phyloP scores from a whole-genome alignment of 768 basidiomycete genomes.

The Leucocoprinus sp. region DNA sequence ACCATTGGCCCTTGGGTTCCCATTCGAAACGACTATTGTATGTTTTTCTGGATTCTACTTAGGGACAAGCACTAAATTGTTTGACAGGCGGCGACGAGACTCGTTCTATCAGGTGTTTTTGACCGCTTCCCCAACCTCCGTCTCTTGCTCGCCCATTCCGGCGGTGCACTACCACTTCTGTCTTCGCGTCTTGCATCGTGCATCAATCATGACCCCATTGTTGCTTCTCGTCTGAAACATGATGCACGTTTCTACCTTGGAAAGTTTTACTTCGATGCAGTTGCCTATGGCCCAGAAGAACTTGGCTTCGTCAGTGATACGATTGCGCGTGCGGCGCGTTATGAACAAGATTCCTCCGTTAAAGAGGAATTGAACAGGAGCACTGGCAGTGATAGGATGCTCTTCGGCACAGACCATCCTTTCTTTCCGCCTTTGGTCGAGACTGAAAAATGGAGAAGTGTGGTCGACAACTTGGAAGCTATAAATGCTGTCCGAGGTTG shows the following conservation, averaged over 20 bases:
- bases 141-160: constrained; percentile 80
- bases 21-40: constrained; percentile 84
- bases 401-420: constrained; percentile 86
- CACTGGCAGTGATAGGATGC: constrained; percentile 49
- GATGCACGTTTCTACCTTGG: constrained; percentile 83
- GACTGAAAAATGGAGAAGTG: constrained; percentile 74
- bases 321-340: constrained; percentile 51
- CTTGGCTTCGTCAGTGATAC: constrained; percentile 69
- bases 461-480: constrained; percentile 78
- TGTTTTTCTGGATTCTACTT: constrained; percentile 21
- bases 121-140: constrained; percentile 73
- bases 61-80: constrained; percentile 8
- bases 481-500: constrained; percentile 62
- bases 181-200: constrained; percentile 83
- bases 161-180: constrained; percentile 74
- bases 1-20: constrained; percentile 81
- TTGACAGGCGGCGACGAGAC: constrained; percentile 56
- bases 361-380: constrained; percentile 22
- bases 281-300: constrained; percentile 85
- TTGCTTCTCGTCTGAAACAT: constrained; percentile 64
- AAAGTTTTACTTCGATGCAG: constrained; percentile 75
- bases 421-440: constrained; percentile 78
- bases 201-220: constrained; percentile 77
- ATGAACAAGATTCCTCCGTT: constrained; percentile 27
- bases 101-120: constrained; percentile 74